Evolutionary conservation across 1,139 yeast species (phyloP).

Genomic region (Yamadazyma taylorii): DNA sequence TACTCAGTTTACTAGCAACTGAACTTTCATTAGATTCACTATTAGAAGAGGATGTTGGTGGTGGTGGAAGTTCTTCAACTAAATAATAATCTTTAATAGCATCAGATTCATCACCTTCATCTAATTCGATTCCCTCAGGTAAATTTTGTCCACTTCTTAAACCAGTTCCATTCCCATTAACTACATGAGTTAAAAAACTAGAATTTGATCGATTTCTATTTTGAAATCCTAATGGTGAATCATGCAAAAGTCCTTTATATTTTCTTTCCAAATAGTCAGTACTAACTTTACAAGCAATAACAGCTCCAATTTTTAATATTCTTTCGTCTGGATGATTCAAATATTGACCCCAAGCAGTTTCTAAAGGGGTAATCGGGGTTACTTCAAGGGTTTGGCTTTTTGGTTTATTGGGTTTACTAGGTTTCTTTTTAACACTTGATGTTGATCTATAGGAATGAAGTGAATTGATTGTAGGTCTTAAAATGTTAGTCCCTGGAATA

Average conservation of each 20-base stretch:
- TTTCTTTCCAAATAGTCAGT: constrained; percentile 58
- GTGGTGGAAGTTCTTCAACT: constrained; percentile 21
- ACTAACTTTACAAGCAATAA: constrained; percentile 30
- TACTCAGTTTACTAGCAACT: constrained; percentile 13
- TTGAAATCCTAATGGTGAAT: constrained; percentile 54
- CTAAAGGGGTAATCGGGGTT: constrained; percentile 58
- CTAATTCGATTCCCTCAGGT: constrained; percentile 13
- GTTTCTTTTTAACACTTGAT: constrained; percentile 15
- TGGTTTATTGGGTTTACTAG: constrained; percentile 14
- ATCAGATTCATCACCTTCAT: constrained; percentile 25
- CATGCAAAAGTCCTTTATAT: constrained; percentile 56
- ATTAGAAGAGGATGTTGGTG: no score
- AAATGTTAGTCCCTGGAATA: constrained; percentile 60
- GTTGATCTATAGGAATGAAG: constrained; percentile 33
- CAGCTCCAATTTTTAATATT: constrained; percentile 63
- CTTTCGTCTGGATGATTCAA: constrained; percentile 68
- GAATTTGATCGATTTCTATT: constrained; percentile 23
- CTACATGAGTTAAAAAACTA: constrained; percentile 54
- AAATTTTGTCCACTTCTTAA: constrained; percentile 22
- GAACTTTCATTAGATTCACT: constrained; percentile 7
- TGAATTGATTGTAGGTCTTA: constrained; percentile 51
- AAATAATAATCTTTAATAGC: constrained; percentile 31
- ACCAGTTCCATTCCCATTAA: constrained; percentile 45
- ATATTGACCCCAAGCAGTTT: constrained; percentile 65
- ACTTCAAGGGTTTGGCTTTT: constrained; percentile 41